A percentile compares a stretch with the other conserved stretches of the same genome.
phyloP scores from a whole-genome alignment of 495 filamentous ascomycete genomes.

The Penicillium pulvis region DNA sequence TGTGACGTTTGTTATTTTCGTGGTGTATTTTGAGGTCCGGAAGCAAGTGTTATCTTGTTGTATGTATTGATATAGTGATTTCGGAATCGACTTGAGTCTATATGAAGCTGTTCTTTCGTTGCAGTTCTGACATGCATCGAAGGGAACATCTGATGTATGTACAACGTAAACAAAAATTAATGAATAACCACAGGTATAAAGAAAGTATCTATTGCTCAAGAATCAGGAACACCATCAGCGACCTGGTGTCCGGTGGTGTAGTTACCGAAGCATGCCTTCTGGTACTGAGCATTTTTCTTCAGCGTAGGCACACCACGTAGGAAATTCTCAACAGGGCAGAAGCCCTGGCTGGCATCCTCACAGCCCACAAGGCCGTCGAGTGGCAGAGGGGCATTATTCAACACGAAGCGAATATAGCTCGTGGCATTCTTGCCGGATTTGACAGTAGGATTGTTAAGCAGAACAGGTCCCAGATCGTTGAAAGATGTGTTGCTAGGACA shows the following conservation, averaged over 20 bases:
- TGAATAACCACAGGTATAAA: not conserved
- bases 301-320: constrained; percentile 22
- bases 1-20: no score
- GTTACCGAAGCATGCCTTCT: constrained; percentile 32
- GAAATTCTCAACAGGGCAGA: constrained; percentile 31
- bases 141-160: not conserved
- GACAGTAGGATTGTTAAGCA: constrained; percentile 32
- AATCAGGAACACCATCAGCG: not conserved
- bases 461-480: constrained; percentile 19
- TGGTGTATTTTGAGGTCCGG: no score
- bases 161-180: not conserved
- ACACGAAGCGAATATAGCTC: constrained; percentile 33
- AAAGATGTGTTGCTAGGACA: constrained; percentile 27
- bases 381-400: constrained; percentile 35
- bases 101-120: not conserved
- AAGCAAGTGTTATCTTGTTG: not conserved
- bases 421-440: constrained; percentile 16
- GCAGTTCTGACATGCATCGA: not conserved
- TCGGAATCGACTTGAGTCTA: not conserved
- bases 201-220: not conserved
- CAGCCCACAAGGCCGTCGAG: constrained; percentile 28
- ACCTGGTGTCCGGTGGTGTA: constrained; percentile 13
- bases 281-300: constrained; percentile 30
- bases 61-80: not conserved
- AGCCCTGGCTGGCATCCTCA: constrained; percentile 26